Evolutionary conservation across 495 filamentous ascomycete species (phyloP), one percentile per base, ranked within the genome.

Genomic region (Neurospora sublineolata): DNA sequence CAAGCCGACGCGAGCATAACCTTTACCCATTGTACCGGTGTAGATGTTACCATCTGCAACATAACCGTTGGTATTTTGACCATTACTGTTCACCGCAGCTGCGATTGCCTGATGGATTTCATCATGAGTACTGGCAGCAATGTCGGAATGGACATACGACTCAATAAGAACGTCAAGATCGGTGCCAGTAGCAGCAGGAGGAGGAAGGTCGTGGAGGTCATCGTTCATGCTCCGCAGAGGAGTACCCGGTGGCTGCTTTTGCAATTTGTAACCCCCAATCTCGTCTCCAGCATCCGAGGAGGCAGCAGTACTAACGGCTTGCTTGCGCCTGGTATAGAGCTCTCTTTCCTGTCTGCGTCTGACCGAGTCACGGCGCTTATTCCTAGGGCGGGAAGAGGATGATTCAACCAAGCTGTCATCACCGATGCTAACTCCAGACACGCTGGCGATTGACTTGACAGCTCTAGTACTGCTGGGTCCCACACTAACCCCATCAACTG

Each of bases 391-490:
- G 8, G 86, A 82, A 37, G 83, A 81, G 2, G 82, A 81, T 5
- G 76, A 73, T 9, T 81, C 80, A 20, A 77, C 77, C 0, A 72
- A 68, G 68, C 80, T 82, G 68, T 86, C 85, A 46, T 92, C 88
- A 30, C 88, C 85, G 12, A 87, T 83, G 73, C 86, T 90, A 76
- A 87, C 91, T 37, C 85, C 84, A 71, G 91, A 93, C 12, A 90
- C 84, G 79, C 93, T 97, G 2, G 92, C 89, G 69, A 97, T 89
- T 0, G 93, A 97, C 78, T 97, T 97, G 71, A 97, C 88, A n/a
- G 93, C 94, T 69, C 89, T 86, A 38, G 93, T 88, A 76, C 93
- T 97, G 82, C 93, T 97, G 20, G 92, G 92, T n/a, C 91, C 88
- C 58, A 93, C 91, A 72, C 89, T 91, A 10, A 85, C 82, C 58